These are phyloP conservation scores for Phytophthora vignae DNA, from an alignment of 352 stramenopile genomes.

Conservation along the genomic window DNA sequence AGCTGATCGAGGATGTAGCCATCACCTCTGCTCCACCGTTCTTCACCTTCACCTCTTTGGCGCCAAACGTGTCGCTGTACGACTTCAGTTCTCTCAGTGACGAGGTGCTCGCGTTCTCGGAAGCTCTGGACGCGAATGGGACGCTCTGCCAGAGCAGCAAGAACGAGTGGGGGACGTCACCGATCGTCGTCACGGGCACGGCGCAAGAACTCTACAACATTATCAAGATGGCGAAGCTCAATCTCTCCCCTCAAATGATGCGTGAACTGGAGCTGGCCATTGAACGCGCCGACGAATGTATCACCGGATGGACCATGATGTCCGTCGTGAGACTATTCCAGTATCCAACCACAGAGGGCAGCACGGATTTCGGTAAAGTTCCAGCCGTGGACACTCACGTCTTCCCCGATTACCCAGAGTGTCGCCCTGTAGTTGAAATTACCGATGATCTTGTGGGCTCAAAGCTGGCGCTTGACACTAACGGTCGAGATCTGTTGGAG, in stretches of 20 bases:
- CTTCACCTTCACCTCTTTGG: constrained; percentile 16
- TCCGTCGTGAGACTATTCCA: constrained; percentile 22
- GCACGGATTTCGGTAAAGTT: neutral
- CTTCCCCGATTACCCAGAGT: constrained; percentile 8
- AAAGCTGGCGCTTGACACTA: constrained; percentile 10
- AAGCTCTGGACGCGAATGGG: constrained; percentile 19
- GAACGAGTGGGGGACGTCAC: constrained; percentile 26
- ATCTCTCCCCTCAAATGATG: constrained; percentile 24
- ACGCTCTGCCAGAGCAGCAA: constrained; percentile 31
- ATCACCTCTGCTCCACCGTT: constrained; percentile 24
- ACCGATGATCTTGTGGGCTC: constrained; percentile 2
- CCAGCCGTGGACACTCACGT: constrained; percentile 3
- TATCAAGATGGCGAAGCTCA: constrained; percentile 17
- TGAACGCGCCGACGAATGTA: constrained; percentile 3
- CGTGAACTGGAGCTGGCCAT: constrained; percentile 15
- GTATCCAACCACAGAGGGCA: neutral
- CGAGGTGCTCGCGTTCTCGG: constrained; percentile 23
- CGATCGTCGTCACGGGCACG: constrained; percentile 24
- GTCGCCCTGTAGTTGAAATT: neutral
- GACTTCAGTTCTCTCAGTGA: constrained; percentile 29
- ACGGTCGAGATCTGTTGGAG: constrained; percentile 7
- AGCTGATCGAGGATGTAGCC: constrained; percentile 6
- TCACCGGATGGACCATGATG: constrained; percentile 19
- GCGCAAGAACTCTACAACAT: constrained; percentile 27
- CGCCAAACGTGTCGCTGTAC: constrained; percentile 17